phyloP scores from a whole-genome alignment of 1,139 yeast species.

The Taiozyma onychis region DNA sequence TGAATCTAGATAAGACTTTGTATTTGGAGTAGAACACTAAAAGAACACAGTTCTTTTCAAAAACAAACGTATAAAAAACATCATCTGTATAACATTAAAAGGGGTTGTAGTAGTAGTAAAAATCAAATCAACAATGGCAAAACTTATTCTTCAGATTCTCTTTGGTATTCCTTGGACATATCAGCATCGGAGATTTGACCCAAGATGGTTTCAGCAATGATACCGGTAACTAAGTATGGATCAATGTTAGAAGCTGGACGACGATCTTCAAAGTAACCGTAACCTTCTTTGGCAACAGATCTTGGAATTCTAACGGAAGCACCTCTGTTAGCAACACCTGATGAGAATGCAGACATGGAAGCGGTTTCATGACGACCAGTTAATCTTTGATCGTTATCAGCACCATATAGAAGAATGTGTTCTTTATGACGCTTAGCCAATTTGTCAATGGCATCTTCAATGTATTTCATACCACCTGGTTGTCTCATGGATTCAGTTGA shows the following conservation, averaged over 20 bases:
- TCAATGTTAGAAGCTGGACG: constrained; percentile 99
- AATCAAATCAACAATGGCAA: not conserved
- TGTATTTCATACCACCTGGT: constrained; percentile 93
- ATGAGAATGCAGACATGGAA: constrained; percentile 80
- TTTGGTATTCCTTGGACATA: constrained; percentile 82
- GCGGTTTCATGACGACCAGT: constrained; percentile 99
- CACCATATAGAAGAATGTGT: constrained; percentile 92
- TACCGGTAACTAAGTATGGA: constrained; percentile 97
- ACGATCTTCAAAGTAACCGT: constrained; percentile 98
- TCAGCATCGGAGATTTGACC: constrained; percentile 96
- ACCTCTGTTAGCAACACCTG: constrained; percentile 99
- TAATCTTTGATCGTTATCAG: constrained; percentile 90
- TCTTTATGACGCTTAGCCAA: constrained; percentile 95
- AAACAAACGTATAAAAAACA: not conserved
- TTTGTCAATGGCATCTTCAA: constrained; percentile 89
- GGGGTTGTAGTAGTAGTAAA: not conserved
- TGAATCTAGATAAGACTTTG: not conserved
- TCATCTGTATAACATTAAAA: not conserved
- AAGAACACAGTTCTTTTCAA: not conserved
- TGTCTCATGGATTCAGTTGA: constrained; percentile 88
- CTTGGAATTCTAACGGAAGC: constrained; percentile 98
- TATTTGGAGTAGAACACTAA: not conserved
- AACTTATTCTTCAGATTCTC: constrained; percentile 43
- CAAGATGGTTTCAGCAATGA: constrained; percentile 94
- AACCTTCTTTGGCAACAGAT: constrained; percentile 96